Base-by-base conservation (phyloP, 2,329 filamentous ascomycete species). In the Ambrosiella cleistominuta region DNA sequence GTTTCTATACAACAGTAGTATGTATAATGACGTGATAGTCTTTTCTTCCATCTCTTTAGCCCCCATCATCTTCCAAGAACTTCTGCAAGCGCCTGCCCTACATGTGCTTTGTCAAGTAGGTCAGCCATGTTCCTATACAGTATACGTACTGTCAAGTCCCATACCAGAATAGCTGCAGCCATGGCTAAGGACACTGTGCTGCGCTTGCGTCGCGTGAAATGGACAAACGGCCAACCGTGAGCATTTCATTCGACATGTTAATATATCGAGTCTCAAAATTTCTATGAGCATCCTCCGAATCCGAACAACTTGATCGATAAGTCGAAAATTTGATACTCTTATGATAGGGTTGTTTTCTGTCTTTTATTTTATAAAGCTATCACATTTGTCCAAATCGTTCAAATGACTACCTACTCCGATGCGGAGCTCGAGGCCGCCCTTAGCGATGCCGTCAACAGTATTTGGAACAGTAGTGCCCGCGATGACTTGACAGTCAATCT, bases 401-500 rank as follows among this genome's bases (percentile, higher is more conserved):
- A 38, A 27, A 54, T 40, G 13, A 77, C 75, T 72, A 67, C 71
- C 5, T 71, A 71, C 1, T 70, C 72, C 3, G 64, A 66, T 35
- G 67, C 71, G 60, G 64, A 51, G 15, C 47, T 51, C 13, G 17
- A 27, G 17, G 47, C 47, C 7, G 73, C 70, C 56, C 70, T 82
- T 12, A 67, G 71, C 49, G 66, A 72, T n/a, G 71, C 71, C 3
- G 75, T 78, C 40, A 69, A 67, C 55, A 68, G 70, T 2, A 64
- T 79, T 45, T 79, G 74, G 63, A 66, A 69, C 47, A 56, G 52
- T 35, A 64, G 66, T 17, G 70, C 72, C 11, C 70, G 72, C 3
- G 73, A 76, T 17, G 62, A 70, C 2, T 71, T 81, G 7, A 77
- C 77, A 0, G 78, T 83, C 60, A 82, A 81, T 63, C 71, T 70